Percentiles rank a stretch among this genome's conserved stretches.
Evolutionary conservation across 768 basidiomycete genomes (phyloP).

Genomic region (Leccinum disarticulatum): DNA sequence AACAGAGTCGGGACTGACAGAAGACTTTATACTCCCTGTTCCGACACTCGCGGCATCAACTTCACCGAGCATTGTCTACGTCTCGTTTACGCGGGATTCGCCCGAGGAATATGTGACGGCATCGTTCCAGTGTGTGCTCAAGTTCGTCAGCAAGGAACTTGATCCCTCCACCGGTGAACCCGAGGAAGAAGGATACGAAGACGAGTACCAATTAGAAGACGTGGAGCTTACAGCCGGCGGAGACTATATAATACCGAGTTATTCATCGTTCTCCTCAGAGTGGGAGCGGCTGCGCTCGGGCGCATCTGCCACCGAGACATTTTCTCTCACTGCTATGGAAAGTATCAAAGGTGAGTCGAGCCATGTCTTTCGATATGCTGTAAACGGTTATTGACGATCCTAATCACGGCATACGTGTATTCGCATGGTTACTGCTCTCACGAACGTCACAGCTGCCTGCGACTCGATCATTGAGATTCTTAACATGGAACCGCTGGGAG

Average conservation of each 20-base stretch:
- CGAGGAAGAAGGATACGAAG: constrained; percentile 98
- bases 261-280: constrained; percentile 87
- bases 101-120: constrained; percentile 77
- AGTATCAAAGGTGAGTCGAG: constrained; percentile 80
- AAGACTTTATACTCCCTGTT: constrained; percentile 93
- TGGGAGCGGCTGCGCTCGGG: constrained; percentile 90
- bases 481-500: constrained; percentile 95
- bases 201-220: constrained; percentile 97
- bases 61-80: constrained; percentile 87
- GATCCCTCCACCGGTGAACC: constrained; percentile 95
- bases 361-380: constrained; percentile 8
- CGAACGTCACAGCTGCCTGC: constrained; percentile 71
- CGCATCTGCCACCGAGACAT: constrained; percentile 86
- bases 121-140: constrained; percentile 88
- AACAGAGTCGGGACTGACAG: constrained; percentile 71
- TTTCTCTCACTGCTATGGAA: constrained; percentile 88
- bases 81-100: constrained; percentile 84
- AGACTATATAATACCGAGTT: constrained; percentile 96
- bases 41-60: constrained; percentile 64
- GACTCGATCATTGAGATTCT: constrained; percentile 95
- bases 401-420: constrained; percentile 15
- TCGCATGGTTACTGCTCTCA: constrained; percentile 14
- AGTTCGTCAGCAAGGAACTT: constrained; percentile 95
- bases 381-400: constrained; percentile 18
- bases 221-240: constrained; percentile 89